Conservation (phyloP, 106 monocot genomes). For the Triglochin maritima region DNA sequence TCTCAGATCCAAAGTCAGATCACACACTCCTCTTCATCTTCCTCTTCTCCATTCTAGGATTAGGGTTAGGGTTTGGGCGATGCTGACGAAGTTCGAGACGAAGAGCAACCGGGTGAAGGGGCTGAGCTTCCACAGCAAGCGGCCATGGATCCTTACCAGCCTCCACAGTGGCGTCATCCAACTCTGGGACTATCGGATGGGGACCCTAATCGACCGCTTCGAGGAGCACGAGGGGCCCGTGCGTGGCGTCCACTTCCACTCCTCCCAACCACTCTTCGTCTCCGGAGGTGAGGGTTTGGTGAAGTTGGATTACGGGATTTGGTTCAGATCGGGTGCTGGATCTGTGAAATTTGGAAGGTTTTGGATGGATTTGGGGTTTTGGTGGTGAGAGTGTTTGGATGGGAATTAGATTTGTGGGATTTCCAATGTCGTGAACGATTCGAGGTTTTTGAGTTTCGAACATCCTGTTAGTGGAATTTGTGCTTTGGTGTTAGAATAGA, state of each 20-base stretch:
- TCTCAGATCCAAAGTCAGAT: too few relatives aligned
- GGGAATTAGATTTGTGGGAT: too few relatives aligned
- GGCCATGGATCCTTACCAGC: conserved; percentile 64
- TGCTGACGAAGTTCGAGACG: conserved; percentile 64
- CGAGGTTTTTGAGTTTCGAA: too few relatives aligned
- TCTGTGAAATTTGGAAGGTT: too few relatives aligned
- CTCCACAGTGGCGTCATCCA: conserved; percentile 59
- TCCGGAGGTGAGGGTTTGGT: conserved; percentile 37
- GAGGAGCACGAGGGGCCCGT: conserved; percentile 67
- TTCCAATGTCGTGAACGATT: too few relatives aligned
- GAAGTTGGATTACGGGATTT: too few relatives aligned
- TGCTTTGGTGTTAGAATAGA: too few relatives aligned
- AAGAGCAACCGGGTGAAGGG: conserved; percentile 62
- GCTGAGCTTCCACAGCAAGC: conserved; percentile 53
- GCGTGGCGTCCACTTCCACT: conserved; percentile 55
- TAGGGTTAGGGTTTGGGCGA: conserved; percentile 6
- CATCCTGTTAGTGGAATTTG: too few relatives aligned
- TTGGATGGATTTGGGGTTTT: too few relatives aligned
- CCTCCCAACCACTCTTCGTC: conserved; percentile 54
- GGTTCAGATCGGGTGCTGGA: too few relatives aligned
- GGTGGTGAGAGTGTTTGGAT: too few relatives aligned
- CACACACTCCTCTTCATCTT: too few relatives aligned
- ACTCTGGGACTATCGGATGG: conserved; percentile 68
- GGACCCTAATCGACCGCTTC: conserved; percentile 63
- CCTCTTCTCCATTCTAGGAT: neutral